A percentile compares a stretch with the other conserved stretches of the same genome.
Evolutionary conservation across 208 protist genomes (phyloP).

Genomic region (Acanthamoeba culbertsoni): DNA sequence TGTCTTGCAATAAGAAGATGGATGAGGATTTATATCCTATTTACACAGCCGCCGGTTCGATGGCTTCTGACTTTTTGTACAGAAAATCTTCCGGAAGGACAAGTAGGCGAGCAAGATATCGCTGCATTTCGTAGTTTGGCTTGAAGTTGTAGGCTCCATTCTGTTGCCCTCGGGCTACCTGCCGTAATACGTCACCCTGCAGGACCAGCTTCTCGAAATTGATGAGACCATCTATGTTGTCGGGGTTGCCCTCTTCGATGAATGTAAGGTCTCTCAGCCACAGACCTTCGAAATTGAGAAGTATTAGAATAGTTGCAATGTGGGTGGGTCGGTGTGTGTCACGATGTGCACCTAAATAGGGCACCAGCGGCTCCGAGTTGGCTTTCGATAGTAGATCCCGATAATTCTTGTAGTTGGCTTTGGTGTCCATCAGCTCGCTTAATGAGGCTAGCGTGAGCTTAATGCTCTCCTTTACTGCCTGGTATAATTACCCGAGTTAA

Average conservation of each 20-base stretch:
- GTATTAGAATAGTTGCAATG: background rate
- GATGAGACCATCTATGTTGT: slow-evolving; percentile 21
- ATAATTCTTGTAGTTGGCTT: slow-evolving; percentile 52
- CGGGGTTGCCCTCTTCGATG: slow-evolving; percentile 60
- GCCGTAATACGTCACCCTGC: slow-evolving; percentile 2
- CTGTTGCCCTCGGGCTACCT: background rate
- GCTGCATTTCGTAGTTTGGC: background rate
- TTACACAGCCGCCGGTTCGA: background rate
- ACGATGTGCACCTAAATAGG: background rate
- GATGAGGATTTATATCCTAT: background rate
- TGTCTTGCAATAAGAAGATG: background rate
- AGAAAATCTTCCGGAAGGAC: slow-evolving; percentile 37
- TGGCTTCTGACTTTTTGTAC: slow-evolving; percentile 22
- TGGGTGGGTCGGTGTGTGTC: background rate
- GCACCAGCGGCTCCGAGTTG: background rate
- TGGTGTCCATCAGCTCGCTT: slow-evolving; percentile 25
- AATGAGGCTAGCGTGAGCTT: background rate
- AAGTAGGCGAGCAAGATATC: background rate
- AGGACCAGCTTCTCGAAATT: slow-evolving; percentile 62
- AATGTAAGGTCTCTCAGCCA: slow-evolving; percentile 52
- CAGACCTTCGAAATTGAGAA: background rate
- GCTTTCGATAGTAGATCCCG: background rate
- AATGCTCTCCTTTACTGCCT: background rate
- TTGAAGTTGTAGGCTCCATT: background rate
- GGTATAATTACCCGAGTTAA: background rate